Conservation (phyloP, 169 alveolate species). For the Theileria luwenshuni region DNA sequence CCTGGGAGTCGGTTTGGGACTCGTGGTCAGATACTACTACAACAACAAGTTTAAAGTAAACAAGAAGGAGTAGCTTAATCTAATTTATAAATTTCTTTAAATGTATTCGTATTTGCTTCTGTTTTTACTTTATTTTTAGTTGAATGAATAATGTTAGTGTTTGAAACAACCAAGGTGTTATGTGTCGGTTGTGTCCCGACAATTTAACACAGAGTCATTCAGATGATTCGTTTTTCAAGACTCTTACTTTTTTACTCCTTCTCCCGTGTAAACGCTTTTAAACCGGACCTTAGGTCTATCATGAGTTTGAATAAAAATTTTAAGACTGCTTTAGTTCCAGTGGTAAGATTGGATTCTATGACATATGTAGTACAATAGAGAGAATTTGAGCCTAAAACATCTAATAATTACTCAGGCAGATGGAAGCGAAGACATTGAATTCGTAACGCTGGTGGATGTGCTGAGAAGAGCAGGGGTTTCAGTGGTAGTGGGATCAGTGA, state of each 20-base stretch:
- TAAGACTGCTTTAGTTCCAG: neutral
- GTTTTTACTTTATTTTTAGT: too few relatives aligned
- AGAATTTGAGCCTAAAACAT: neutral
- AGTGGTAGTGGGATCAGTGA: conserved; percentile 47
- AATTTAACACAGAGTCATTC: too few relatives aligned
- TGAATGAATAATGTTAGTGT: too few relatives aligned
- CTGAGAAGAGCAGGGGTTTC: conserved; percentile 73
- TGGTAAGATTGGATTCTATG: neutral
- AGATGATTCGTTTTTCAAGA: too few relatives aligned
- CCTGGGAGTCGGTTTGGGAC: conserved; percentile 14
- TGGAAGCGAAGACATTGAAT: conserved; percentile 80
- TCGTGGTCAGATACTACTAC: conserved; percentile 4
- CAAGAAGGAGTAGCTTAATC: too few relatives aligned
- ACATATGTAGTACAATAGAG: neutral
- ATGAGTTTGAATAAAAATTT: neutral
- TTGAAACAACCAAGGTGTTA: too few relatives aligned
- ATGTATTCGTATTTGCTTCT: too few relatives aligned
- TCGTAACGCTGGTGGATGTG: conserved; percentile 75
- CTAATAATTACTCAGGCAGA: conserved; percentile 34
- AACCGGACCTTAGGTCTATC: too few relatives aligned
- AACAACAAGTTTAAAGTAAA: conserved; percentile 8
- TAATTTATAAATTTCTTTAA: too few relatives aligned
- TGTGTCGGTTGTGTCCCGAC: too few relatives aligned
- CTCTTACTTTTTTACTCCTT: too few relatives aligned
- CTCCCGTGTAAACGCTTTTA: too few relatives aligned